These are phyloP conservation scores for Bocquillonia castaneifolia DNA, from an alignment of 441 rosid species.

Conservation along the genomic window DNA sequence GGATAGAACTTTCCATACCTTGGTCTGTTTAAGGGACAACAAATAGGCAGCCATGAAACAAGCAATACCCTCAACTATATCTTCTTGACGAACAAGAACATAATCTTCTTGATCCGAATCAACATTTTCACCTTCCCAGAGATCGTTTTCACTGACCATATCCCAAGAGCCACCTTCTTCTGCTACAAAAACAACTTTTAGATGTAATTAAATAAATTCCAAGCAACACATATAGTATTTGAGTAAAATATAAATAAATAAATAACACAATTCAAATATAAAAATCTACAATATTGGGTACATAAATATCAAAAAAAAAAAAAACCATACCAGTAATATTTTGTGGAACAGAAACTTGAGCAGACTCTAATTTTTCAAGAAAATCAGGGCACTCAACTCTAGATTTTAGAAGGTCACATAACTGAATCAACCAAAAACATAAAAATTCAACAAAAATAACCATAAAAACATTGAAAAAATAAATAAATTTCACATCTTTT, in stretches of 20 bases:
- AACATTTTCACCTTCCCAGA: constrained; percentile 53
- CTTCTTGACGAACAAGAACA: constrained; percentile 89
- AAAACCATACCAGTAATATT: constrained; percentile 53
- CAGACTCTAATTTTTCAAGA: constrained; percentile 62
- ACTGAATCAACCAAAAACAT: constrained; percentile 37
- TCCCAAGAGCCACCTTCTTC: constrained; percentile 92
- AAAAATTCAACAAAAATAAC: background rate
- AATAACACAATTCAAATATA: no score
- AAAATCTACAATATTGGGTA: no score
- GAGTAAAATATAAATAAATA: no score
- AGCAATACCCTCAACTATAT: constrained; percentile 90
- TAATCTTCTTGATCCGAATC: constrained; percentile 64
- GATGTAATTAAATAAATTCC: constrained; percentile 2
- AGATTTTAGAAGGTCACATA: constrained; percentile 75
- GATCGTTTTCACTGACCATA: constrained; percentile 63
- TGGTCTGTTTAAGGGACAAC: constrained; percentile 76
- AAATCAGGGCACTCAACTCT: constrained; percentile 72
- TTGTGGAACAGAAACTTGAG: constrained; percentile 52
- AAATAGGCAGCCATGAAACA: constrained; percentile 91
- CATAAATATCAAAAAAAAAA: no score
- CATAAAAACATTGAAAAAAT: background rate
- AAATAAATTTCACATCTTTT: no score
- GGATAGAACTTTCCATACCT: constrained; percentile 40
- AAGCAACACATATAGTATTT: background rate
- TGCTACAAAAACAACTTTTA: constrained; percentile 30